Percentiles rank a stretch among this genome's conserved stretches.
Evolutionary conservation across 2,329 filamentous ascomycete species (phyloP).

Genomic region (Aspergillus spinulosporus): DNA sequence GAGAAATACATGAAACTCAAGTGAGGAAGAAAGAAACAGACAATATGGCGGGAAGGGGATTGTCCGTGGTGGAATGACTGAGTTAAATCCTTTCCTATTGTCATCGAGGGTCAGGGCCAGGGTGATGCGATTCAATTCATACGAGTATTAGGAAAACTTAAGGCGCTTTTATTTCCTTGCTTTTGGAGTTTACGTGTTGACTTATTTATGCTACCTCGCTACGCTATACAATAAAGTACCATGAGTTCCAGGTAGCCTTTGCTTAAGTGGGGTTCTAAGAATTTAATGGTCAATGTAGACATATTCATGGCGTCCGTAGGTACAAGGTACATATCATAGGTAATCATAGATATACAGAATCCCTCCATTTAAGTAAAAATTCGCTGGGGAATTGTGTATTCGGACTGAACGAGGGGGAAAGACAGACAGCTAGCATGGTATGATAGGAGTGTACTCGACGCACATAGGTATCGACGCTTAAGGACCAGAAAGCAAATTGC

Average conservation of each 20-base stretch:
- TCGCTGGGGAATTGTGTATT: too few relatives aligned
- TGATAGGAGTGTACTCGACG: too few relatives aligned
- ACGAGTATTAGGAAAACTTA: constrained; percentile 9
- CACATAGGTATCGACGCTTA: background rate
- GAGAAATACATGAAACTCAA: background rate
- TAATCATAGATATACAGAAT: too few relatives aligned
- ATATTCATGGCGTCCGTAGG: too few relatives aligned
- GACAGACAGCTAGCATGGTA: too few relatives aligned
- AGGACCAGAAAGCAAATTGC: background rate
- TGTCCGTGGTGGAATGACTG: background rate
- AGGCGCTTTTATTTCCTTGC: background rate
- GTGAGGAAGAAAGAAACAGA: too few relatives aligned
- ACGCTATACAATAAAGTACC: constrained; percentile 6
- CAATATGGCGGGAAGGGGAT: too few relatives aligned
- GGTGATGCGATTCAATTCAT: constrained; percentile 4
- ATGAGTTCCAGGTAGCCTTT: background rate
- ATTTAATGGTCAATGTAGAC: background rate
- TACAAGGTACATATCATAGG: too few relatives aligned
- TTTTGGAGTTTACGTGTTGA: constrained; percentile 8
- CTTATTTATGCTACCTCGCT: background rate
- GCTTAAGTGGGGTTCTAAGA: background rate
- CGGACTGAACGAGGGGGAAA: too few relatives aligned
- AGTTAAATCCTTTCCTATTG: background rate
- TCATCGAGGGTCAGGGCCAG: background rate
- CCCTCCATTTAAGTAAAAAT: too few relatives aligned